phyloP scores from a whole-genome alignment of 2,329 filamentous ascomycete species.

The Ophiocordyceps sinensis region DNA sequence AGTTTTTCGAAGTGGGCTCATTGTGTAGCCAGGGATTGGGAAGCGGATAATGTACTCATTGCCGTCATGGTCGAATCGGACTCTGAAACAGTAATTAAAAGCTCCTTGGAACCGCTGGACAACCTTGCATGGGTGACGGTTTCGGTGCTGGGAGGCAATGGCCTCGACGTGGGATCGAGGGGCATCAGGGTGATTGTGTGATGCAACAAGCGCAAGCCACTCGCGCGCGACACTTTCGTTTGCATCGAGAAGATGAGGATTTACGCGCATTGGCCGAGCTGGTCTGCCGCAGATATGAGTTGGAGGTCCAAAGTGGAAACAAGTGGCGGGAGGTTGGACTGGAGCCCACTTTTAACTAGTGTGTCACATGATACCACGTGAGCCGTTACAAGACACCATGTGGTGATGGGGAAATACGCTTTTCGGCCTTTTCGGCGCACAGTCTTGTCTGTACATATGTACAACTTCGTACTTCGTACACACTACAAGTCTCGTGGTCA shows the following conservation, averaged over 20 bases:
- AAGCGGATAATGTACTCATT: background rate
- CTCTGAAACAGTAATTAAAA: background rate
- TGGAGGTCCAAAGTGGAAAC: too few relatives aligned
- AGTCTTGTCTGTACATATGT: too few relatives aligned
- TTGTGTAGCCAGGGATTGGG: background rate
- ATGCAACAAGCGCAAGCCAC: background rate
- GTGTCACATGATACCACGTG: too few relatives aligned
- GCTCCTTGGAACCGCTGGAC: background rate
- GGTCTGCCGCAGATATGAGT: too few relatives aligned
- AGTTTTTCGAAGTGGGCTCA: background rate
- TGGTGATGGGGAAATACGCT: too few relatives aligned
- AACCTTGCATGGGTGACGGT: background rate
- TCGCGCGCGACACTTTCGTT: background rate
- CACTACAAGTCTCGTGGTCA: too few relatives aligned
- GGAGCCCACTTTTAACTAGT: too few relatives aligned
- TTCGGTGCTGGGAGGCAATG: background rate
- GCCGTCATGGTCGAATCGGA: background rate
- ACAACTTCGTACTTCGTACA: too few relatives aligned
- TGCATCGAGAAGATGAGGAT: background rate
- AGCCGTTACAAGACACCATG: too few relatives aligned
- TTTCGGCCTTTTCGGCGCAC: too few relatives aligned
- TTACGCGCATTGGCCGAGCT: background rate
- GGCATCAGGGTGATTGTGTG: background rate
- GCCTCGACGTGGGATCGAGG: background rate
- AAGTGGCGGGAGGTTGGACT: too few relatives aligned